Percentiles rank a stretch among this genome's conserved stretches.
phyloP scores from a whole-genome alignment of 805 yeast genomes.

The Naumovozyma castellii region DNA sequence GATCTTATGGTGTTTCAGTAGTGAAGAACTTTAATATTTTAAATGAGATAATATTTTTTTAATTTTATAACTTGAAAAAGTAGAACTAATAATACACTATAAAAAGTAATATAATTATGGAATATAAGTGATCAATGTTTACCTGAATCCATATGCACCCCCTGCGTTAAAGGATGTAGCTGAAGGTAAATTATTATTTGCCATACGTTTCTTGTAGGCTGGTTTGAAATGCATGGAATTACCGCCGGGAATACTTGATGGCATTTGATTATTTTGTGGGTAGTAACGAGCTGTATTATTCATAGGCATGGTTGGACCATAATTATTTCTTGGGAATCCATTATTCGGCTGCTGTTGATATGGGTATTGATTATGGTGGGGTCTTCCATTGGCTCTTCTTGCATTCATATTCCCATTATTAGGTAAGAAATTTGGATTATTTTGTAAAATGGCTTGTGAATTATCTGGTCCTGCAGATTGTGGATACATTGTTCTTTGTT shows the following conservation, averaged over 20 bases:
- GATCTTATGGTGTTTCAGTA: too few species aligned
- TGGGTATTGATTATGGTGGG: slow-evolving; percentile 3
- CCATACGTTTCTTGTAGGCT: slow-evolving; percentile 32
- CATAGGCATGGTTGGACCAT: background rate
- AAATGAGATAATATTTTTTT: background rate
- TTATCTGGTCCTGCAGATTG: slow-evolving; percentile 21
- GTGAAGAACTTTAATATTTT: too few species aligned
- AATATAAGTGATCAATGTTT: slow-evolving; percentile 5
- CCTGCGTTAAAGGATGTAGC: slow-evolving; percentile 35
- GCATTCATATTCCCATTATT: background rate
- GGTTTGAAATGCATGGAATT: slow-evolving; percentile 27
- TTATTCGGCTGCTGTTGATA: slow-evolving; percentile 2
- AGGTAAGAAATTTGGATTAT: slow-evolving; percentile 41
- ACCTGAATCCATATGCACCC: slow-evolving; percentile 38
- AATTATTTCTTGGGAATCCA: background rate
- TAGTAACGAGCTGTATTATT: slow-evolving; percentile 1
- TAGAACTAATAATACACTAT: background rate
- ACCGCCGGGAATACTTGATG: background rate
- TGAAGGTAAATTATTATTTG: slow-evolving; percentile 31
- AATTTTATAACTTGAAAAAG: too few species aligned
- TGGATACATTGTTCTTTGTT: slow-evolving; percentile 18
- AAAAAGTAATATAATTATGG: background rate
- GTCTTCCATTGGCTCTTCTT: background rate
- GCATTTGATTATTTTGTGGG: slow-evolving; percentile 5
- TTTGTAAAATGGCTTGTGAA: slow-evolving; percentile 36